Percentiles rank a stretch among this genome's conserved stretches.
Conservation (phyloP, 768 basidiomycete species). For the Mrakia hoshinonis region DNA sequence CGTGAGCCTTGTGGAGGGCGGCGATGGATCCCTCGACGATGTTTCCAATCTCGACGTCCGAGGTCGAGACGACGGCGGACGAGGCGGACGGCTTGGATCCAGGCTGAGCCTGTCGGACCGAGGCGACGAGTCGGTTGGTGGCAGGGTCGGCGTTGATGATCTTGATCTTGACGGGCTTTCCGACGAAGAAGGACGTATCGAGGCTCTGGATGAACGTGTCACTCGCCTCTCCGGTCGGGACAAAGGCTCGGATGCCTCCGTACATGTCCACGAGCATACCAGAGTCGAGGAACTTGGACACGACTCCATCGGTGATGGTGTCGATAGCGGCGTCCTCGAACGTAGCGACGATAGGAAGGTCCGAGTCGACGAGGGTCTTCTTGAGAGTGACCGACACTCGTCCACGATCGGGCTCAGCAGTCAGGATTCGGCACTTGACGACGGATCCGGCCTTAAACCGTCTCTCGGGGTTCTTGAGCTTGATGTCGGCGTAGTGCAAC, state of each 20-base stretch:
- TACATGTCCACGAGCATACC: constrained; percentile 80
- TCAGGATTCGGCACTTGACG: constrained; percentile 81
- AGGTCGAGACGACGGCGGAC: constrained; percentile 1
- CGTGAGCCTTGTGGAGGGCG: constrained; percentile 78
- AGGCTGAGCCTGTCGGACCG: constrained; percentile 67
- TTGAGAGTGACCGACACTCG: constrained; percentile 82
- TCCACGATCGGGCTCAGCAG: constrained; percentile 69
- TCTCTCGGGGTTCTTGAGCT: constrained; percentile 84
- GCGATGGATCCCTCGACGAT: constrained; percentile 44
- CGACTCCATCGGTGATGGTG: constrained; percentile 62
- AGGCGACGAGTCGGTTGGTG: constrained; percentile 63
- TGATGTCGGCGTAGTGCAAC: constrained; percentile 86
- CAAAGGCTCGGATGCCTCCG: constrained; percentile 71
- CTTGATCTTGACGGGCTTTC: constrained; percentile 75
- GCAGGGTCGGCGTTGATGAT: constrained; percentile 58
- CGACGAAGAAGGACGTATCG: constrained; percentile 58
- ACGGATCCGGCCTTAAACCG: constrained; percentile 72
- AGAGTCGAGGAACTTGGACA: constrained; percentile 74
- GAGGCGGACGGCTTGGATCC: constrained; percentile 3
- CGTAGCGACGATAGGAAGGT: constrained; percentile 57
- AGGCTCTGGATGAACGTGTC: constrained; percentile 49
- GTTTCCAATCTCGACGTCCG: constrained; percentile 37
- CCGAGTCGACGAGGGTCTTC: constrained; percentile 75
- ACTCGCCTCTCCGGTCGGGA: constrained; percentile 75
- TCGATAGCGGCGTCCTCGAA: constrained; percentile 56